A percentile compares a stretch with the other conserved stretches of the same genome.
phyloP scores from a whole-genome alignment of 108 stramenopile genomes.

The Nannochloropsis gaditana region DNA sequence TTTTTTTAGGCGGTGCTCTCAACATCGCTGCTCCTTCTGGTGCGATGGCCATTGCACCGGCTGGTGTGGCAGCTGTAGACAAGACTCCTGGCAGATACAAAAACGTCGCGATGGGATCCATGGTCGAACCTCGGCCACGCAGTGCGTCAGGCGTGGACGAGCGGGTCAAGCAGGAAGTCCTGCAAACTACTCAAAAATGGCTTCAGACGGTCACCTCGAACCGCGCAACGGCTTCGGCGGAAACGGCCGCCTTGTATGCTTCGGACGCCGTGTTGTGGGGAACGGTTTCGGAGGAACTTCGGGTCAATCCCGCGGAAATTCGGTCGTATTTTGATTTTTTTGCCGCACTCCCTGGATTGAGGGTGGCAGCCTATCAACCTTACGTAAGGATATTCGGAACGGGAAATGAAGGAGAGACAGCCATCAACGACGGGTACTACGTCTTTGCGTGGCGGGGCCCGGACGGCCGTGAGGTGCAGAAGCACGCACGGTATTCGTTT shows the following conservation, averaged over 20 bases:
- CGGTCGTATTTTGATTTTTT: slow-evolving; percentile 23
- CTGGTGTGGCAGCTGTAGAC: background rate
- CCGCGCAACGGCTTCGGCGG: slow-evolving; percentile 21
- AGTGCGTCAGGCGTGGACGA: background rate
- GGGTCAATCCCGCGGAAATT: slow-evolving; percentile 28
- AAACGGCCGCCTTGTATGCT: slow-evolving; percentile 30
- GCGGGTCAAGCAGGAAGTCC: slow-evolving; percentile 6
- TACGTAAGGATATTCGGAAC: background rate
- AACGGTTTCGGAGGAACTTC: slow-evolving; percentile 35
- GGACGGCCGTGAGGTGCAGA: background rate
- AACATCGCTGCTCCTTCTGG: background rate
- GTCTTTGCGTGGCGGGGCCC: background rate
- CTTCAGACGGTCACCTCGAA: slow-evolving; percentile 24
- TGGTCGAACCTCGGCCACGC: background rate
- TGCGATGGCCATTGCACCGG: background rate
- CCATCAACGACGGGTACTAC: background rate
- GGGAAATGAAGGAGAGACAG: background rate
- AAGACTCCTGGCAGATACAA: slow-evolving; percentile 9
- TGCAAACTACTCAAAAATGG: slow-evolving; percentile 25
- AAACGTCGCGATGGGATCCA: background rate
- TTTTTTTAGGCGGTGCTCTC: background rate
- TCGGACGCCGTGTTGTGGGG: slow-evolving; percentile 27
- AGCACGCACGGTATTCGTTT: slow-evolving; percentile 13
- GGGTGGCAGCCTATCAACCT: background rate
- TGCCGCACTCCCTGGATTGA: background rate